Conservation (phyloP, 2,329 filamentous ascomycete genomes). For the Hypoxylon sp. region DNA sequence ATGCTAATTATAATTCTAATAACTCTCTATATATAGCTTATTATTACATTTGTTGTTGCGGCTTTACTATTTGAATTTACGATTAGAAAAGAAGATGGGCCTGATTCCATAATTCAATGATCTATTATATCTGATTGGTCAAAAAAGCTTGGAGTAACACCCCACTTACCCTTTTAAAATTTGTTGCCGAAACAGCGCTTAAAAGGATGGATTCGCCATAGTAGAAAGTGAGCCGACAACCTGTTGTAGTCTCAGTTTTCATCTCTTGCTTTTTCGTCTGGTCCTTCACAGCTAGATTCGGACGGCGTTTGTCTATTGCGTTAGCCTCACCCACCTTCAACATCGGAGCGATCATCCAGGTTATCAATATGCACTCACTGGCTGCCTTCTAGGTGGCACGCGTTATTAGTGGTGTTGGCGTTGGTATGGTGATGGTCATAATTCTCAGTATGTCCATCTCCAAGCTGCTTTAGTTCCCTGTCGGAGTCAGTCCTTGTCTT, state of each 20-base stretch:
- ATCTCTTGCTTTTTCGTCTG: constrained; percentile 57
- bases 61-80: no score
- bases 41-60: no score
- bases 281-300: constrained; percentile 56
- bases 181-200: no score
- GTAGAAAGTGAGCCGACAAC: not conserved
- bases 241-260: constrained; percentile 49
- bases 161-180: no score
- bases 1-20: no score
- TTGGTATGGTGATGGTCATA: constrained; percentile 54
- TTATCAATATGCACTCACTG: constrained; percentile 53
- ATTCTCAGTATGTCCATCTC: constrained; percentile 50
- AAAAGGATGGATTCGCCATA: not conserved
- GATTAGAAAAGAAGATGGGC: no score
- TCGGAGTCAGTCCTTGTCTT: not conserved
- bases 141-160: no score
- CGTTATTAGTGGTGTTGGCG: constrained; percentile 48
- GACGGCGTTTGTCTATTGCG: constrained; percentile 55
- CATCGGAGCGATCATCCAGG: constrained; percentile 55
- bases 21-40: no score
- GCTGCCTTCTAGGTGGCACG: constrained; percentile 55
- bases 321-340: constrained; percentile 58
- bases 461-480: not conserved
- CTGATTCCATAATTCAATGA: no score
- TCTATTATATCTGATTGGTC: no score